Conservation (phyloP, 495 filamentous ascomycete genomes). For the Bombardia bombarda region DNA sequence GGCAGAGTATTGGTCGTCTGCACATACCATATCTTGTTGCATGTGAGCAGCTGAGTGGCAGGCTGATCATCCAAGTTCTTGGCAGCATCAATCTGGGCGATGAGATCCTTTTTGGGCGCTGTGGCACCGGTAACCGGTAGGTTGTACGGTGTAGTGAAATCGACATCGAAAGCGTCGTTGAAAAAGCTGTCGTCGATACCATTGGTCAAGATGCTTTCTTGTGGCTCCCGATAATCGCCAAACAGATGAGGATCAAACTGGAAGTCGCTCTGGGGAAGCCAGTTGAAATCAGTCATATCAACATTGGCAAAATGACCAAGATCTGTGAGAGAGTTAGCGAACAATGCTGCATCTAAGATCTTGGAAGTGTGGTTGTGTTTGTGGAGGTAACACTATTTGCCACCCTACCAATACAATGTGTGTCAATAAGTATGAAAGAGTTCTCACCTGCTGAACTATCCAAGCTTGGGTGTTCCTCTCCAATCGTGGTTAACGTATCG, state of each 20-base stretch:
- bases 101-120: constrained; percentile 56
- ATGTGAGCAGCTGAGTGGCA: constrained; percentile 54
- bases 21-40: constrained; percentile 87
- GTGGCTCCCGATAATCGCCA: constrained; percentile 85
- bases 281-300: constrained; percentile 50
- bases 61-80: constrained; percentile 63
- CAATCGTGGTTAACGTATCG: constrained; percentile 49
- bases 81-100: constrained; percentile 64
- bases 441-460: constrained; percentile 19
- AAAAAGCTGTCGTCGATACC: constrained; percentile 23
- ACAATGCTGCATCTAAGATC: background rate
- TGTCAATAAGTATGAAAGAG: too few relatives aligned
- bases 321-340: constrained; percentile 17
- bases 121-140: constrained; percentile 43
- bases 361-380: background rate
- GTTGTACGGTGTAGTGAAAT: constrained; percentile 70
- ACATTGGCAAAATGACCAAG: constrained; percentile 23
- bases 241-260: constrained; percentile 91
- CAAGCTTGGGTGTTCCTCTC: constrained; percentile 40
- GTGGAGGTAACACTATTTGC: background rate
- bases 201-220: constrained; percentile 54
- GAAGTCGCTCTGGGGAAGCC: constrained; percentile 76
- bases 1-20: too few relatives aligned
- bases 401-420: too few relatives aligned
- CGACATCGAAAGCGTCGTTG: constrained; percentile 73